Percentiles rank a stretch among this genome's conserved stretches.
These are phyloP conservation scores for Paecilomyces variotii DNA, from an alignment of 2,329 filamentous ascomycete species.

Conservation along the genomic window DNA sequence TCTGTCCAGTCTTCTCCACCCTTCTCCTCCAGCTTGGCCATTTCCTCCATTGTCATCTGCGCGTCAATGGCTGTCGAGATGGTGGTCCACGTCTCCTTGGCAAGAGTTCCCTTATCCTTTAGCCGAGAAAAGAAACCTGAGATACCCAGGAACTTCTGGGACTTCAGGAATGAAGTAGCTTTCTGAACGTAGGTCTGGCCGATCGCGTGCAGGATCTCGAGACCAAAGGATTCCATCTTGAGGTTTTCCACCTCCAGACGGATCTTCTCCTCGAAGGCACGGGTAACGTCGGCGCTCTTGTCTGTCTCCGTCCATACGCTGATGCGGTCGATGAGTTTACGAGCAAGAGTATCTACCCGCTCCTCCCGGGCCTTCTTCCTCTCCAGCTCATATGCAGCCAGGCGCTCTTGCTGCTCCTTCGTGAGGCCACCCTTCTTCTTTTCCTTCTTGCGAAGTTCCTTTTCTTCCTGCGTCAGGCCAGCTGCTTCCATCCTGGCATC, in stretches of 20 bases:
- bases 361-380: slow-evolving; percentile 77
- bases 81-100: slow-evolving; percentile 98
- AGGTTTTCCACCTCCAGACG: slow-evolving; percentile 91
- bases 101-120: slow-evolving; percentile 92
- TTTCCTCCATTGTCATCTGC: slow-evolving; percentile 97
- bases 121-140: slow-evolving; percentile 88
- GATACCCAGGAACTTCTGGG: slow-evolving; percentile 94
- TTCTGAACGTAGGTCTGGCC: slow-evolving; percentile 86
- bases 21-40: slow-evolving; percentile 90
- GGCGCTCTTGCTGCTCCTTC: slow-evolving; percentile 88
- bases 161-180: slow-evolving; percentile 78
- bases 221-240: slow-evolving; percentile 97
- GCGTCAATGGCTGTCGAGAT: slow-evolving; percentile 94
- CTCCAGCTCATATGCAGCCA: slow-evolving; percentile 82
- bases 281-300: slow-evolving; percentile 74
- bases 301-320: slow-evolving; percentile 97
- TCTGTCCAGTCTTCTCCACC: slow-evolving; percentile 98
- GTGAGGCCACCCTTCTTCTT: slow-evolving; percentile 82
- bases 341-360: slow-evolving; percentile 72
- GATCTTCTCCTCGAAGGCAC: slow-evolving; percentile 89
- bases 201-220: slow-evolving; percentile 93
- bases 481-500: slow-evolving; percentile 58
- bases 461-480: slow-evolving; percentile 63
- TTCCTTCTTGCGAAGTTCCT: slow-evolving; percentile 67
- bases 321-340: slow-evolving; percentile 82